A percentile compares a stretch with the other conserved stretches of the same genome.
These are phyloP conservation scores for Pseudopediastrum boryanum DNA, from an alignment of 139 green algal species.

Conservation along the genomic window DNA sequence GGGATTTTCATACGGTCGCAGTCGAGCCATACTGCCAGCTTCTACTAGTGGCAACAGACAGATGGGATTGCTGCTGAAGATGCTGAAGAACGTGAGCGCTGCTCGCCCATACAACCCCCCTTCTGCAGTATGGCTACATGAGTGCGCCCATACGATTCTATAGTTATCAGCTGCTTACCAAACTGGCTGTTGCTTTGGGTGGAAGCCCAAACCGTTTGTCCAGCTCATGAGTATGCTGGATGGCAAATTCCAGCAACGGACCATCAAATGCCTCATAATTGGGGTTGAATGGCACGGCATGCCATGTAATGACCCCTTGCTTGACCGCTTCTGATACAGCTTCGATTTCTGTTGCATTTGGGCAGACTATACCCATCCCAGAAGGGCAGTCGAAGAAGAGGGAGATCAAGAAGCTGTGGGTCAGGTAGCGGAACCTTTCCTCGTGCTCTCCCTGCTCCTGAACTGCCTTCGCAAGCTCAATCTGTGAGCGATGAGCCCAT, in stretches of 20 bases:
- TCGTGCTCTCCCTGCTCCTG: neutral
- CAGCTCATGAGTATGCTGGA: constrained; percentile 59
- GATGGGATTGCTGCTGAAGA: neutral
- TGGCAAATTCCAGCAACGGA: constrained; percentile 43
- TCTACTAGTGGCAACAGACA: neutral
- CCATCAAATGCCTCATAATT: constrained; percentile 57
- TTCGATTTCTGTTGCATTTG: constrained; percentile 13
- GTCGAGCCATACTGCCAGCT: neutral
- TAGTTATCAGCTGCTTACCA: too few relatives aligned
- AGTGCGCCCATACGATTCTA: too few relatives aligned
- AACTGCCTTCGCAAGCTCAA: constrained; percentile 10
- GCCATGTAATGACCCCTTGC: constrained; percentile 60
- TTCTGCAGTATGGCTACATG: too few relatives aligned
- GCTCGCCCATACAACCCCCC: neutral
- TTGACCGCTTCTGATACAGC: constrained; percentile 45
- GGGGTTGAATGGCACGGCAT: constrained; percentile 67
- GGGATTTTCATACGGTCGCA: neutral
- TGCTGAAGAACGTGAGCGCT: neutral
- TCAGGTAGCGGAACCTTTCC: constrained; percentile 49
- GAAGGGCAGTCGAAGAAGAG: constrained; percentile 69
- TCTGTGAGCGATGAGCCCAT: neutral
- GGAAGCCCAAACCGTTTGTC: constrained; percentile 49
- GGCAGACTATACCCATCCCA: constrained; percentile 59
- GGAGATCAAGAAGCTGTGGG: constrained; percentile 57
- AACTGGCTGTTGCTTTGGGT: constrained; percentile 55